Evolutionary conservation across 495 filamentous ascomycete genomes (phyloP).

Genomic region (Hypoxylon lienhwacheense): DNA sequence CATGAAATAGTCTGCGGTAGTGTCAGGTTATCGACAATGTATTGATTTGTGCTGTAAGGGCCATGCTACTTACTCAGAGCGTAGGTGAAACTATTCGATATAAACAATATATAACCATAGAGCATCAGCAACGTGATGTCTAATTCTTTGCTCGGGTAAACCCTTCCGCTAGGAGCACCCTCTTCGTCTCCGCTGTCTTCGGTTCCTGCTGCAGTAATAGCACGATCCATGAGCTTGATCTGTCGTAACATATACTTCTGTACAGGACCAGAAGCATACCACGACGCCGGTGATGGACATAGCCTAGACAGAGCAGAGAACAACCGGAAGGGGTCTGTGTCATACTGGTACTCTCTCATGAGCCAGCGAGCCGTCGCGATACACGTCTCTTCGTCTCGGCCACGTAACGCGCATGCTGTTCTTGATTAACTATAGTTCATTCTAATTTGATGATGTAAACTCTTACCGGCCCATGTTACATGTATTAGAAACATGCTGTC

Average conservation of each 20-base stretch:
- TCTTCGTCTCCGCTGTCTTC: slow-evolving; percentile 33
- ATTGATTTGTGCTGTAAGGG: neutral
- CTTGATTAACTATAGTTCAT: slow-evolving; percentile 20
- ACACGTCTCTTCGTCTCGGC: slow-evolving; percentile 77
- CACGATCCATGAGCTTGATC: slow-evolving; percentile 83
- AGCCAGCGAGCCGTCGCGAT: slow-evolving; percentile 73
- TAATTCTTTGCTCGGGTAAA: slow-evolving; percentile 39
- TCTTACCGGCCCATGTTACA: slow-evolving; percentile 74
- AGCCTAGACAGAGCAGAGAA: slow-evolving; percentile 71
- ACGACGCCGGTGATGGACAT: slow-evolving; percentile 59
- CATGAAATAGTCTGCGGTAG: slow-evolving; percentile 71
- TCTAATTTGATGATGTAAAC: neutral
- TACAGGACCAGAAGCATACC: slow-evolving; percentile 61
- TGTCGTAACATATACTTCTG: slow-evolving; percentile 90
- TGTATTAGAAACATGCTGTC: slow-evolving; percentile 71
- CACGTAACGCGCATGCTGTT: slow-evolving; percentile 75
- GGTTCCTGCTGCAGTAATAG: slow-evolving; percentile 17
- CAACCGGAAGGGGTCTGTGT: slow-evolving; percentile 80
- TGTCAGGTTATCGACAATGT: slow-evolving; percentile 11
- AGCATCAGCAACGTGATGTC: slow-evolving; percentile 74
- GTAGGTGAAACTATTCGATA: slow-evolving; percentile 73
- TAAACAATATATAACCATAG: slow-evolving; percentile 85
- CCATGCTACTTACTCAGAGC: slow-evolving; percentile 63
- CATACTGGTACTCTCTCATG: slow-evolving; percentile 81
- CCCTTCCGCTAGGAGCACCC: slow-evolving; percentile 29